phyloP scores from a whole-genome alignment of 164 flowering plant species.

The Vitis rotundifolia region DNA sequence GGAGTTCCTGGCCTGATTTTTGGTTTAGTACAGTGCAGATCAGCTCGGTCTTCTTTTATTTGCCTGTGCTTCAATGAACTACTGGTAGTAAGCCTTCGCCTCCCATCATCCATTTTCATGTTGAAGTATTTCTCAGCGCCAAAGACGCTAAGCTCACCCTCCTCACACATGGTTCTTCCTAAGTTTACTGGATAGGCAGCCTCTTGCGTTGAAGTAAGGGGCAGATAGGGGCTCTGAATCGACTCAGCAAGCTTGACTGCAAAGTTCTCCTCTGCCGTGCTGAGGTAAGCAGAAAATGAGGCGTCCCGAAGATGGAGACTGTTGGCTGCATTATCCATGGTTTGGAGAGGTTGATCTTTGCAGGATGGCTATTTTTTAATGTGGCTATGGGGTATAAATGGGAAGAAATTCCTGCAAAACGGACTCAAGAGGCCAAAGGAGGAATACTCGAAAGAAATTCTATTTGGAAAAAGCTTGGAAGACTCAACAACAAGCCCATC shows the following conservation, averaged over 20 bases:
- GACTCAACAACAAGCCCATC: not conserved
- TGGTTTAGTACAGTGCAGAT: constrained; percentile 3
- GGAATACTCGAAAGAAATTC: not conserved
- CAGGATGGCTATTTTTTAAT: not conserved
- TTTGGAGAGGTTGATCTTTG: not conserved
- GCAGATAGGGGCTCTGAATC: constrained; percentile 8
- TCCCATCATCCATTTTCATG: constrained; percentile 28
- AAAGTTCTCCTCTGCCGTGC: constrained; percentile 24
- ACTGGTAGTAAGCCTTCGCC: not conserved
- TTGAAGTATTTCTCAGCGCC: constrained; percentile 61
- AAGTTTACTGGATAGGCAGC: constrained; percentile 6
- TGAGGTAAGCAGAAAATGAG: constrained; percentile 46
- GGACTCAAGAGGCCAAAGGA: not conserved
- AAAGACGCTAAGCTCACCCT: constrained; percentile 47
- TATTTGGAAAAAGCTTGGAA: not conserved
- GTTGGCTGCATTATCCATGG: constrained; percentile 21
- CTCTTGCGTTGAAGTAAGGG: constrained; percentile 14
- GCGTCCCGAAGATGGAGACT: constrained; percentile 25
- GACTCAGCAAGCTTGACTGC: constrained; percentile 21
- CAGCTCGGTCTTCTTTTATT: constrained; percentile 13
- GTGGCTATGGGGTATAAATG: not conserved
- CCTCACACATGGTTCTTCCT: constrained; percentile 16
- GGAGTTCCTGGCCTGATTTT: constrained; percentile 34
- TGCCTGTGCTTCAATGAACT: not conserved
- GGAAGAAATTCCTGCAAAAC: not conserved